phyloP scores from a whole-genome alignment of 2,329 filamentous ascomycete genomes.

The Aspergillus hiratsukae region DNA sequence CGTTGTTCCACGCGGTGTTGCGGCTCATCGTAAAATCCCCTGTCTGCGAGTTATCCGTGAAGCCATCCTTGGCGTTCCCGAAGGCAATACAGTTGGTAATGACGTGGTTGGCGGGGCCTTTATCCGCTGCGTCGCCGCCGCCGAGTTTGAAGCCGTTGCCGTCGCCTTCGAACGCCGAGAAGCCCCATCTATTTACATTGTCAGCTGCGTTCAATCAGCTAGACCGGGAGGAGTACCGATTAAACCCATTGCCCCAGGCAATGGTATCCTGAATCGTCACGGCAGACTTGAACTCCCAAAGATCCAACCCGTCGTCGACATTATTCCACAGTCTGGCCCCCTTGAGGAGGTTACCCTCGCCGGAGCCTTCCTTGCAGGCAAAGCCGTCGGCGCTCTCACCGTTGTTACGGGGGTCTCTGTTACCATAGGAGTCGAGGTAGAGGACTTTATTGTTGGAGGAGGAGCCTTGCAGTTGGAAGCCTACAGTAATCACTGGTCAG shows the following conservation, averaged over 20 bases:
- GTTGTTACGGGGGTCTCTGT: conserved; percentile 16
- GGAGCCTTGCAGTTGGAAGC: conserved; percentile 12
- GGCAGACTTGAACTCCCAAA: conserved; percentile 17
- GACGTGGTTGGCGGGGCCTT: conserved; percentile 12
- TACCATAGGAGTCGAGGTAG: conserved; percentile 15
- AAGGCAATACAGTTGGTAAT: conserved; percentile 15
- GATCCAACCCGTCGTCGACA: conserved; percentile 15
- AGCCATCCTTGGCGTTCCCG: conserved; percentile 13
- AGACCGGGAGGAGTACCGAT: conserved; percentile 3
- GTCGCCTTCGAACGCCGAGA: conserved; percentile 16
- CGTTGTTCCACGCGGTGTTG: conserved; percentile 17
- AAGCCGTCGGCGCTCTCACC: conserved; percentile 17
- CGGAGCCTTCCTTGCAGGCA: conserved; percentile 15
- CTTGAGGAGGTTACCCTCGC: conserved; percentile 12
- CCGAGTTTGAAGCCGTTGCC: conserved; percentile 18
- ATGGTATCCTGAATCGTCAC: conserved; percentile 16
- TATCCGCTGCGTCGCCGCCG: conserved; percentile 13
- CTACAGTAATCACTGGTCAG: not conserved
- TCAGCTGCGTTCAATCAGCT: not conserved
- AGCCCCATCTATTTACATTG: conserved; percentile 8
- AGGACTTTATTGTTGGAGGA: conserved; percentile 13
- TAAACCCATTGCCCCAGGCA: conserved; percentile 14
- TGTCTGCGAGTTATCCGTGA: conserved; percentile 17
- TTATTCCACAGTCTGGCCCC: conserved; percentile 16
- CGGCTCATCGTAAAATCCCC: conserved; percentile 11